Percentiles rank a stretch among this genome's conserved stretches.
Conservation (phyloP, 345 rosid genomes). For the Euphorbia lathyris region DNA sequence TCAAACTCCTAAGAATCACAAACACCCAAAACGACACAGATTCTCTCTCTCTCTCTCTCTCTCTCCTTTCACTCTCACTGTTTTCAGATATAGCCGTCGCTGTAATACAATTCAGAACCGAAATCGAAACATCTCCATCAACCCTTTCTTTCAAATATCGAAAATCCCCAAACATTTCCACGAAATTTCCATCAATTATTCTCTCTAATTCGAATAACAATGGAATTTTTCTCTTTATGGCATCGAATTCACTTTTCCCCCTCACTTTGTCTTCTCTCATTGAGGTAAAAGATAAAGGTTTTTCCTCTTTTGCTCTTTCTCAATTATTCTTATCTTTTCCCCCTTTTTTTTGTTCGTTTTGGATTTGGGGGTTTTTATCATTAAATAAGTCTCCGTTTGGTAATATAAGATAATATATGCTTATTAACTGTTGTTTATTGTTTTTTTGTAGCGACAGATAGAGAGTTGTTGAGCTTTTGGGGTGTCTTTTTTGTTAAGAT, state of each 20-base stretch:
- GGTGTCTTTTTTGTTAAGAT: too few species aligned
- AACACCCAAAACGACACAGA: background rate
- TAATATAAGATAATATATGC: background rate
- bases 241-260: constrained; percentile 6
- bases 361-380: background rate
- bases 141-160: background rate
- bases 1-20: too few species aligned
- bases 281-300: constrained; percentile 3
- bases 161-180: constrained; percentile 23
- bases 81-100: constrained; percentile 3
- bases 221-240: constrained; percentile 2
- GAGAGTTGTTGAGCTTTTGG: background rate
- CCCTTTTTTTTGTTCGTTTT: background rate
- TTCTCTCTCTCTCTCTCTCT: background rate
- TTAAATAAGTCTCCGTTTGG: background rate
- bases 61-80: constrained; percentile 1
- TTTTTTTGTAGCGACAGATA: background rate
- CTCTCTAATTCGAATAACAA: background rate
- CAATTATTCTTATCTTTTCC: background rate
- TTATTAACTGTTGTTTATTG: background rate
- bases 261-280: constrained; percentile 7
- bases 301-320: background rate
- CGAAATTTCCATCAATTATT: constrained; percentile 12
- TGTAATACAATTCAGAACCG: background rate
- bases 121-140: background rate